These are phyloP conservation scores for Talinum fruticosum DNA, from an alignment of 148 eudicot genomes.

Conservation along the genomic window DNA sequence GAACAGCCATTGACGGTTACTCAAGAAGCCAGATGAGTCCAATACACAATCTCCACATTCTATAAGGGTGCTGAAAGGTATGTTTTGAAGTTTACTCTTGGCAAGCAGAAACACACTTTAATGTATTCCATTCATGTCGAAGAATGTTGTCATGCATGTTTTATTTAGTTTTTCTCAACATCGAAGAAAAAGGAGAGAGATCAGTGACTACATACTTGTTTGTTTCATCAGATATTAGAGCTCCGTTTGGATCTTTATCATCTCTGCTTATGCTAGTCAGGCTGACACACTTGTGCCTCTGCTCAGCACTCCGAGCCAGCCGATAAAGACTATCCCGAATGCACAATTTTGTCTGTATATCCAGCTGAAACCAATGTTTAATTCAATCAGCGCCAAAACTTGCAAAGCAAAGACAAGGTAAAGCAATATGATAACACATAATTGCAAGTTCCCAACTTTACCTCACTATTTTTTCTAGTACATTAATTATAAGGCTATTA, in stretches of 20 bases:
- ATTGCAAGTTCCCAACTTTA: not conserved
- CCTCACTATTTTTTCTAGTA: not conserved
- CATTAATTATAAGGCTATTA: not conserved
- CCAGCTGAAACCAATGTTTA: constrained; percentile 57
- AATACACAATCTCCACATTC: too few relatives aligned
- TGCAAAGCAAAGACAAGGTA: not conserved
- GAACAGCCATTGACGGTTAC: too few relatives aligned
- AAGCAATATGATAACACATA: not conserved
- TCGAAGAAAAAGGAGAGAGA: not conserved
- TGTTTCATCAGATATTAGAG: constrained; percentile 47
- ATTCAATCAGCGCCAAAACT: constrained; percentile 14
- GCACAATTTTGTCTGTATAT: constrained; percentile 66
- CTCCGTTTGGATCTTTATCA: constrained; percentile 42
- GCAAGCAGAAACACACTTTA: not conserved
- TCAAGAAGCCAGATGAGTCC: too few relatives aligned
- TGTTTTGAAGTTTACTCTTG: too few relatives aligned
- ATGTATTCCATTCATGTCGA: not conserved
- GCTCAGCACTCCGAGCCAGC: constrained; percentile 81
- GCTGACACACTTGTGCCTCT: constrained; percentile 57
- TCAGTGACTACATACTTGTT: constrained; percentile 47
- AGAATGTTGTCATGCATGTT: not conserved
- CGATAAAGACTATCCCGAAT: constrained; percentile 92
- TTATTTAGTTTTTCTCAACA: not conserved
- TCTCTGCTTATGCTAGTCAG: constrained; percentile 32
- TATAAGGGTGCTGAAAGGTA: too few relatives aligned